Conservation (phyloP, 306 rosid species). For the Castanopsis chinensis region DNA sequence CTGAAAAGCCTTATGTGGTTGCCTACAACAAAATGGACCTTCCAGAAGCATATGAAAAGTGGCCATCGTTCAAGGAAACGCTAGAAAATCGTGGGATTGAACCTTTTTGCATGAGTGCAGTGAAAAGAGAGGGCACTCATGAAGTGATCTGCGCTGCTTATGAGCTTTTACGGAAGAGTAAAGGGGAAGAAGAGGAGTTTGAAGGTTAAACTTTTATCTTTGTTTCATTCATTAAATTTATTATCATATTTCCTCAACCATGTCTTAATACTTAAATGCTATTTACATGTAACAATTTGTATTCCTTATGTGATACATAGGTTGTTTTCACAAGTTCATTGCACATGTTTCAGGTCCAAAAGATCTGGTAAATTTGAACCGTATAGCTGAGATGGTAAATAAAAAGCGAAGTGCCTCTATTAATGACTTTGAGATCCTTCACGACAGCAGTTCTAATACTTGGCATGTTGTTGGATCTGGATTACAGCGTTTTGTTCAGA, state of each 20-base stretch:
- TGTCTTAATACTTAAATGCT: background rate
- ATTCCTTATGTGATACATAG: background rate
- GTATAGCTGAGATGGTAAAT: conserved; percentile 64
- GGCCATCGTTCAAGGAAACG: conserved; percentile 71
- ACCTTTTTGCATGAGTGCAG: conserved; percentile 86
- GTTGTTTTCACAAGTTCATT: conserved; percentile 23
- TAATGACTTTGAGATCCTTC: conserved; percentile 75
- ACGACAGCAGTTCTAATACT: conserved; percentile 46
- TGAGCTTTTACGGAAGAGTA: conserved; percentile 54
- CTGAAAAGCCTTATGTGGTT: conserved; percentile 86
- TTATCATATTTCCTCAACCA: background rate
- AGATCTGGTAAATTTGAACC: conserved; percentile 51
- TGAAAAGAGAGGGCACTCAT: conserved; percentile 71
- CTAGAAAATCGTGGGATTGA: conserved; percentile 67
- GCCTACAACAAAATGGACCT: conserved; percentile 95
- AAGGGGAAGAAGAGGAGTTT: conserved; percentile 45
- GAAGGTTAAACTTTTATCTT: conserved; percentile 43
- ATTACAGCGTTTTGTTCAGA: conserved; percentile 87
- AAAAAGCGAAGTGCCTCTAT: conserved; percentile 76
- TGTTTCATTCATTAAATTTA: conserved; percentile 14
- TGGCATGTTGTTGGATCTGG: conserved; percentile 92
- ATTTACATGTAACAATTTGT: conserved; percentile 1
- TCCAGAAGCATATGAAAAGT: conserved; percentile 86
- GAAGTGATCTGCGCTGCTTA: conserved; percentile 73
- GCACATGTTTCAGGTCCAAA: conserved; percentile 45